Conservation (phyloP, 2,329 filamentous ascomycete species). For the Coleophoma cylindrospora region DNA sequence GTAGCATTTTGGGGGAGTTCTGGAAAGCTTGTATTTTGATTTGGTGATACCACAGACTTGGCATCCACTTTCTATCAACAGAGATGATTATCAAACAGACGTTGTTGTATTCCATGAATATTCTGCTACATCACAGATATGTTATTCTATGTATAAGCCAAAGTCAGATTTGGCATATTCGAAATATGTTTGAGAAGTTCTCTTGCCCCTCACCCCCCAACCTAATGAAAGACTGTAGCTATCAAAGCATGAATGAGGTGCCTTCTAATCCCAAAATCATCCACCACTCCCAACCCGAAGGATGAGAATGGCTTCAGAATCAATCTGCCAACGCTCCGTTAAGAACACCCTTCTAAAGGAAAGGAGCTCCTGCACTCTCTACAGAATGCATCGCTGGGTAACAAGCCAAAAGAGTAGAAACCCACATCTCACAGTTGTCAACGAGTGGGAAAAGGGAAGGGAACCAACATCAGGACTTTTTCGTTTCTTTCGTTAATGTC, state of each 20-base stretch:
- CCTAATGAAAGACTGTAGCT: constrained; percentile 24
- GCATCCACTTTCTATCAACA: too few relatives aligned
- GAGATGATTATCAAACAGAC: too few relatives aligned
- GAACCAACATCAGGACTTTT: background rate
- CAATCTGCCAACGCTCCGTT: constrained; percentile 75
- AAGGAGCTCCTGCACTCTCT: constrained; percentile 68
- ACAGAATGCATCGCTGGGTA: constrained; percentile 69
- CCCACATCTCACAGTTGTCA: constrained; percentile 4
- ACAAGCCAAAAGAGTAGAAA: constrained; percentile 3
- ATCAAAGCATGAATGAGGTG: constrained; percentile 24
- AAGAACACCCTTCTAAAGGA: constrained; percentile 65
- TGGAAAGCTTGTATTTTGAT: background rate
- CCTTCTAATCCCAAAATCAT: constrained; percentile 26
- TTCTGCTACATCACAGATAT: too few relatives aligned
- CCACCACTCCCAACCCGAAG: background rate
- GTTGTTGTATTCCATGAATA: too few relatives aligned
- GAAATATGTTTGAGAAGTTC: constrained; percentile 25
- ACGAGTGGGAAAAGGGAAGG: constrained; percentile 4
- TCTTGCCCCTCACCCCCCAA: constrained; percentile 27
- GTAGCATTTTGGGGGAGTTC: background rate
- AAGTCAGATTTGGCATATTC: background rate
- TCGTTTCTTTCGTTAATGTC: too few relatives aligned
- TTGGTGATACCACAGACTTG: too few relatives aligned
- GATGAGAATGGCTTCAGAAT: constrained; percentile 13
- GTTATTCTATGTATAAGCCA: too few relatives aligned